Conservation (phyloP, 164 flowering plant species). For the Santalum album region DNA sequence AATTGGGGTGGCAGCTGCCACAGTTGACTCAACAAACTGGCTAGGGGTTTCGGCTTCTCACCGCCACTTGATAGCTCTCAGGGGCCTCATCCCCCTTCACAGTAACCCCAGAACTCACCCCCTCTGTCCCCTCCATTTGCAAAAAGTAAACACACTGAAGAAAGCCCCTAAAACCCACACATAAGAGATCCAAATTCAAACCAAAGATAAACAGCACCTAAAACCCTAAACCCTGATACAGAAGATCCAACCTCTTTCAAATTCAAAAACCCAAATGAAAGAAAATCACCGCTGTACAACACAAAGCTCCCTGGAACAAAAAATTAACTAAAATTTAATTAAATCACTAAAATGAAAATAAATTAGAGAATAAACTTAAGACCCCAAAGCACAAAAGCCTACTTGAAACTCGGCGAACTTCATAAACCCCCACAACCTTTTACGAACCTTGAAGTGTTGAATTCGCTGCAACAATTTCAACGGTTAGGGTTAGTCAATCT, state of each 20-base stretch:
- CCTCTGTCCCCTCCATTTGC: constrained; percentile 52
- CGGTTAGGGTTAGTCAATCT: no score
- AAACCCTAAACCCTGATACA: constrained; percentile 6
- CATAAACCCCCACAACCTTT: not conserved
- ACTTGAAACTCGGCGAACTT: constrained; percentile 6
- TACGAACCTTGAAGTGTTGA: constrained; percentile 11
- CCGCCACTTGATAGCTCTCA: constrained; percentile 24
- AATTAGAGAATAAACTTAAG: not conserved
- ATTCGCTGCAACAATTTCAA: constrained; percentile 2
- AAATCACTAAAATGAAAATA: not conserved
- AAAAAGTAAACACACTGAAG: constrained; percentile 4
- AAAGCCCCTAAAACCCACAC: not conserved
- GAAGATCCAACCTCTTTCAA: constrained; percentile 1
- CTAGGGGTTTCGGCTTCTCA: constrained; percentile 23
- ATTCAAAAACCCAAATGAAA: not conserved
- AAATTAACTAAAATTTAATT: no score
- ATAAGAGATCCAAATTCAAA: not conserved
- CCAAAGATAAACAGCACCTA: not conserved
- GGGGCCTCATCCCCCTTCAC: constrained; percentile 34
- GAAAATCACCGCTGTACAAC: not conserved
- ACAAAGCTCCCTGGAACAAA: constrained; percentile 5
- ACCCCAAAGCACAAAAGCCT: constrained; percentile 2
- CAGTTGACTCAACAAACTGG: constrained; percentile 11
- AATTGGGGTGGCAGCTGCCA: constrained; percentile 15
- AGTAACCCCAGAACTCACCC: constrained; percentile 19